Conservation (phyloP, 768 basidiomycete species). For the Calocera cornea region DNA sequence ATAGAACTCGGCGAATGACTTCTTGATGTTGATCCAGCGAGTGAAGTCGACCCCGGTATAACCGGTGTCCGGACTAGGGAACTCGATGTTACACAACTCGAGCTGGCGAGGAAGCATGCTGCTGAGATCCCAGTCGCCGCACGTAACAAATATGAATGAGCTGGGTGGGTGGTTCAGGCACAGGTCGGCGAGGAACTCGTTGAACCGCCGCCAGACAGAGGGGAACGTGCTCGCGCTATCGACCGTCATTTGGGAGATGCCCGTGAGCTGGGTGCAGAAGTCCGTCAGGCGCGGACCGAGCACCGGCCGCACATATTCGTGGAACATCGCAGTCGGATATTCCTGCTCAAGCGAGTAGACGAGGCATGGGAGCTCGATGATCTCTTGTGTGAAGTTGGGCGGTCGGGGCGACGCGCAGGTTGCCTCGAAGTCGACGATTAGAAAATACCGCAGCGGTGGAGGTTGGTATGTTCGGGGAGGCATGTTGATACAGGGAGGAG, state of each 20-base stretch:
- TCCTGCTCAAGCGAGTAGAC: background rate
- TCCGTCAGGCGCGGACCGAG: conserved; percentile 6
- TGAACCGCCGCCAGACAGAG: conserved; percentile 8
- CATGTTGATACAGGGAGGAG: background rate
- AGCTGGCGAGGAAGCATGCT: conserved; percentile 10
- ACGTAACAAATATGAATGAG: conserved; percentile 11
- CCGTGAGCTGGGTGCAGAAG: conserved; percentile 12
- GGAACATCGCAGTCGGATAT: conserved; percentile 3
- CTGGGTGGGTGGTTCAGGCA: background rate
- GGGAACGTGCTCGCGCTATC: conserved; percentile 9
- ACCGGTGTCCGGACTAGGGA: background rate
- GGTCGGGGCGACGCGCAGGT: background rate
- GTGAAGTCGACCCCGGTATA: background rate
- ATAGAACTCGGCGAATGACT: background rate
- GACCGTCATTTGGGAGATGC: conserved; percentile 11
- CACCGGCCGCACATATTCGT: conserved; percentile 9
- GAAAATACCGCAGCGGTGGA: background rate
- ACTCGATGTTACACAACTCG: background rate
- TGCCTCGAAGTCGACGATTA: conserved; percentile 8
- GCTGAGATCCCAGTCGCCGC: conserved; percentile 11
- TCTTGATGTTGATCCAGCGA: conserved; percentile 8
- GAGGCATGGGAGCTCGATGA: conserved; percentile 7
- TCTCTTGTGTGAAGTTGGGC: conserved; percentile 2
- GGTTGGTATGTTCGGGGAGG: background rate
- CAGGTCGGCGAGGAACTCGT: background rate